Percentiles rank a stretch among this genome's conserved stretches.
These are phyloP conservation scores for Ogataea parapolymorpha DNA, from an alignment of 805 yeast species.

Conservation along the genomic window DNA sequence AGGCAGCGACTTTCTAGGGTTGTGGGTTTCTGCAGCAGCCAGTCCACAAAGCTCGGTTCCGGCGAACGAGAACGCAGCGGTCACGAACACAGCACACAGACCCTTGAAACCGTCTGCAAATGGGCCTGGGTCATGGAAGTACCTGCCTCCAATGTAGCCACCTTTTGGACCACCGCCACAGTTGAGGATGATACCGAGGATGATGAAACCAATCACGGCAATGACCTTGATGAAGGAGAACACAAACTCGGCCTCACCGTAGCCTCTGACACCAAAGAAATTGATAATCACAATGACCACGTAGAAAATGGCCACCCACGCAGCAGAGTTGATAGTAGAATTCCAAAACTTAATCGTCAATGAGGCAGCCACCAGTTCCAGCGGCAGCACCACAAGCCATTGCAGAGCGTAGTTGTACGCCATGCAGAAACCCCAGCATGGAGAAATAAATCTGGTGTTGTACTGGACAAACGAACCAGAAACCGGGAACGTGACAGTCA, in stretches of 20 bases:
- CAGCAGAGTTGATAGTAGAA: constrained; percentile 43
- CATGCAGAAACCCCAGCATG: constrained; percentile 60
- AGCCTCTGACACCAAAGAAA: constrained; percentile 61
- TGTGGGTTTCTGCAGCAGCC: constrained; percentile 63
- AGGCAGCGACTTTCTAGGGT: constrained; percentile 60
- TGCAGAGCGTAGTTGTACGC: constrained; percentile 57
- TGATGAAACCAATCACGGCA: constrained; percentile 56
- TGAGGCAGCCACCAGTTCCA: constrained; percentile 54
- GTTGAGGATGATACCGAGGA: constrained; percentile 51
- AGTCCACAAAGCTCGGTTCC: constrained; percentile 66
- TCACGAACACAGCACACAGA: constrained; percentile 59
- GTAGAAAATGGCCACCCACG: constrained; percentile 55
- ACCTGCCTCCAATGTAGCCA: constrained; percentile 55
- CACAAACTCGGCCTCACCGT: constrained; percentile 66
- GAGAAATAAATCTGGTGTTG: constrained; percentile 56
- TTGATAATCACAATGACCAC: constrained; percentile 48
- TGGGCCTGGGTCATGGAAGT: constrained; percentile 61
- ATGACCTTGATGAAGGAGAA: constrained; percentile 53
- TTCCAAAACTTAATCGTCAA: constrained; percentile 51
- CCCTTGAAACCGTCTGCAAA: constrained; percentile 56
- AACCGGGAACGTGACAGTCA: constrained; percentile 60
- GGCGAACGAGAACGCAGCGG: constrained; percentile 61
- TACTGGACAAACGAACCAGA: constrained; percentile 62
- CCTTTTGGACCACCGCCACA: constrained; percentile 62
- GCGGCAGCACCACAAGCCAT: constrained; percentile 53